phyloP scores from a whole-genome alignment of 495 filamentous ascomycete species.

The Peziza echinospora region DNA sequence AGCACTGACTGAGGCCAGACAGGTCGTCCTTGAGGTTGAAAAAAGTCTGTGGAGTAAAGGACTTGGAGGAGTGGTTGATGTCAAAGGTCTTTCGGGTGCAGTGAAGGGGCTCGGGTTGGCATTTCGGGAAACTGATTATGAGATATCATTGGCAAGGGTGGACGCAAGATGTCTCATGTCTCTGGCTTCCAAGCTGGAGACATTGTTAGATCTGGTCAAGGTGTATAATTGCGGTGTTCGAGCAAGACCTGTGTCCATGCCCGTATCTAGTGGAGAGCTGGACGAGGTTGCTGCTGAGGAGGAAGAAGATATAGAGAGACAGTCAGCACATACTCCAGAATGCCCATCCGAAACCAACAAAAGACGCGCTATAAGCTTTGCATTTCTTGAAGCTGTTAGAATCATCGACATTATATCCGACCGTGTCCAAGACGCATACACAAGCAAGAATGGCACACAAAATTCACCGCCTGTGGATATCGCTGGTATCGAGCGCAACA shows the following conservation, averaged over 20 bases:
- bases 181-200: conserved; percentile 5
- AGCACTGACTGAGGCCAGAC: not conserved
- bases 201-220: conserved; percentile 8
- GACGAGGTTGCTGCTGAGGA: no score
- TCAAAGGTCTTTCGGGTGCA: conserved; percentile 9
- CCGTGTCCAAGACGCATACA: not conserved
- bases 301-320: no score
- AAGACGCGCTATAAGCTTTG: not conserved
- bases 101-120: conserved; percentile 9
- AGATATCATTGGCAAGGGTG: conserved; percentile 15
- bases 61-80: conserved; percentile 8
- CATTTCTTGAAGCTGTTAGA: not conserved
- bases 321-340: no score
- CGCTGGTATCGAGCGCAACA: not conserved
- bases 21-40: conserved; percentile 4
- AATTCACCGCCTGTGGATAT: not conserved
- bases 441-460: not conserved
- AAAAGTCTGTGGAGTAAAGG: conserved; percentile 3
- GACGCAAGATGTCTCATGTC: conserved; percentile 10
- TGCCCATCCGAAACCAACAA: no score
- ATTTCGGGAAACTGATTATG: conserved; percentile 13
- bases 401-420: not conserved
- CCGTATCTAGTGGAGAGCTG: no score
- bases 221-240: conserved; percentile 16
- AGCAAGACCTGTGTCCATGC: no score